Evolutionary conservation across 192 early-diverging fungal genomes (phyloP).

Genomic region (Jimgerdemannia flammicorona): DNA sequence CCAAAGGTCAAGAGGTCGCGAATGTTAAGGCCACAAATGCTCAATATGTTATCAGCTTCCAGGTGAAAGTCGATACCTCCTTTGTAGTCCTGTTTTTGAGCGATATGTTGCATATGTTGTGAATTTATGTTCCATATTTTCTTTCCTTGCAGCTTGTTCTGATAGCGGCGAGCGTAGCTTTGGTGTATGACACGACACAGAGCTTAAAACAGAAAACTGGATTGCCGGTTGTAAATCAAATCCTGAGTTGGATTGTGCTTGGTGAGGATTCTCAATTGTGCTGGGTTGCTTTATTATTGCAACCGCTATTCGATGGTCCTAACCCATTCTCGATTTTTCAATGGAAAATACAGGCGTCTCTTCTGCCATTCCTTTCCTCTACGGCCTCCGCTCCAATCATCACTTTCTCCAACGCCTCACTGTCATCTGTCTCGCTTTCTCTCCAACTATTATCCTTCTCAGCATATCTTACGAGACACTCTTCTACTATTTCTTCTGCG

Average conservation of each 20-base stretch:
- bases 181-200: slow-evolving; percentile 59
- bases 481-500: slow-evolving; percentile 83
- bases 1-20: neutral
- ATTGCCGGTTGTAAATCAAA: slow-evolving; percentile 66
- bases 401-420: slow-evolving; percentile 79
- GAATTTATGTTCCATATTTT: neutral
- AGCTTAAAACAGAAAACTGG: slow-evolving; percentile 56
- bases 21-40: neutral
- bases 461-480: slow-evolving; percentile 87
- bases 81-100: neutral
- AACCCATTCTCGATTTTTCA: too few species aligned
- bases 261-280: slow-evolving; percentile 29
- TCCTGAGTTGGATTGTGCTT: slow-evolving; percentile 61
- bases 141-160: slow-evolving; percentile 16
- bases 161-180: slow-evolving; percentile 48
- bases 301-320: too few species aligned
- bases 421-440: slow-evolving; percentile 84
- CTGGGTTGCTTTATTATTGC: too few species aligned
- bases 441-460: slow-evolving; percentile 81
- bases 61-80: slow-evolving; percentile 1
- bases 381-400: slow-evolving; percentile 53
- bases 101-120: too few species aligned
- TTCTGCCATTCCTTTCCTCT: slow-evolving; percentile 57
- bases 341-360: slow-evolving; percentile 35
- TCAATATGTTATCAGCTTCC: neutral